Percentiles rank a stretch among this genome's conserved stretches.
Evolutionary conservation across 345 rosid species (phyloP).

Genomic region (Eucalyptus polyanthemos): DNA sequence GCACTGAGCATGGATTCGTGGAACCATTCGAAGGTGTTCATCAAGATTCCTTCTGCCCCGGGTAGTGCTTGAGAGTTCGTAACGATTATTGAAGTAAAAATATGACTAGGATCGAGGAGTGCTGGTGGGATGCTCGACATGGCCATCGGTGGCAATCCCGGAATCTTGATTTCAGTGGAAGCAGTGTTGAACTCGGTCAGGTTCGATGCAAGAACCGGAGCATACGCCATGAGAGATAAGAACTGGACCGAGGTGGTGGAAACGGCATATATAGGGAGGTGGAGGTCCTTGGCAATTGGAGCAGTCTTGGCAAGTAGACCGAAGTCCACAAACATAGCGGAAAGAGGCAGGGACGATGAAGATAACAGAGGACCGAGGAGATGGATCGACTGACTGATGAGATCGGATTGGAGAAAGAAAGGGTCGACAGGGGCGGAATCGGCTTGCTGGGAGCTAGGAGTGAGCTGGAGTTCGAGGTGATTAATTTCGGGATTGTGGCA

Average conservation of each 20-base stretch:
- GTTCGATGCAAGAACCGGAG: not conserved
- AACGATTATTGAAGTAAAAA: not conserved
- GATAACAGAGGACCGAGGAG: constrained; percentile 13
- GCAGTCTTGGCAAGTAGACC: not conserved
- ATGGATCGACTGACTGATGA: constrained; percentile 17
- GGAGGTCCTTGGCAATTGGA: constrained; percentile 1
- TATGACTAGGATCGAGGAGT: not conserved
- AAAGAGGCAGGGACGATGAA: not conserved
- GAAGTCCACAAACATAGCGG: constrained; percentile 16
- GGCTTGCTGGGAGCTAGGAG: not conserved
- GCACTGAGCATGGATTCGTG: constrained; percentile 6
- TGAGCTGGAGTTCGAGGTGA: constrained; percentile 3
- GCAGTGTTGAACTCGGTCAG: not conserved
- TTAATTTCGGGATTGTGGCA: constrained; percentile 11
- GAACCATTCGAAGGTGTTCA: constrained; percentile 22
- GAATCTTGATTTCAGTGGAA: constrained; percentile 1
- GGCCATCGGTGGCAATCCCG: constrained; percentile 15
- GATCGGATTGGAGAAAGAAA: constrained; percentile 15
- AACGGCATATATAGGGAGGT: constrained; percentile 10
- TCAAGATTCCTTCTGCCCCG: constrained; percentile 9
- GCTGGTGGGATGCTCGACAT: constrained; percentile 11
- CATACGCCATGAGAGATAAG: not conserved
- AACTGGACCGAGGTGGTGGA: constrained; percentile 12
- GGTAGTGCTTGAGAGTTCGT: not conserved
- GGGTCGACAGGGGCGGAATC: constrained; percentile 7